These are phyloP conservation scores for Dactylellina haptotyla DNA, from an alignment of 2,329 filamentous ascomycete genomes.

Conservation along the genomic window DNA sequence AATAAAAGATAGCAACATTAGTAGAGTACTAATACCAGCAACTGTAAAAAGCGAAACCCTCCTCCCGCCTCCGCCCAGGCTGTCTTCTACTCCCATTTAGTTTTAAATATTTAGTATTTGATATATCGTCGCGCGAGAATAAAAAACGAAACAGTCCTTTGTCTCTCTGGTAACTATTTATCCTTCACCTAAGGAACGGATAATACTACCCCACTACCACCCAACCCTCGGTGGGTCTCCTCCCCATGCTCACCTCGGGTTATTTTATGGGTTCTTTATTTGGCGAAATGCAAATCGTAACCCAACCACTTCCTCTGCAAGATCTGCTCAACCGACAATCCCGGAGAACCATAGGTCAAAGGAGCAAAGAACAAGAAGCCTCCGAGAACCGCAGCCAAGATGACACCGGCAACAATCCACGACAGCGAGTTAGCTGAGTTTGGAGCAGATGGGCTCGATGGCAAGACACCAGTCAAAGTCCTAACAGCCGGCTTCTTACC, in stretches of 20 bases:
- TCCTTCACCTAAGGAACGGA: neutral
- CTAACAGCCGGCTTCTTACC: slow-evolving; percentile 60
- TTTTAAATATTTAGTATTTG: slow-evolving; percentile 12
- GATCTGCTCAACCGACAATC: slow-evolving; percentile 80
- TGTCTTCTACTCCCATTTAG: neutral
- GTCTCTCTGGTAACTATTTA: neutral
- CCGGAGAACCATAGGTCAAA: slow-evolving; percentile 93
- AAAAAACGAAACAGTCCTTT: neutral
- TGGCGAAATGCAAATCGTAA: slow-evolving; percentile 98
- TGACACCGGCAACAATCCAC: slow-evolving; percentile 80
- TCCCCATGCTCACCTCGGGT: neutral
- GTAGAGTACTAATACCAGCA: neutral
- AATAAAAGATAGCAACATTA: slow-evolving; percentile 14
- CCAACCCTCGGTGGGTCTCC: neutral
- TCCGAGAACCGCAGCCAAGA: slow-evolving; percentile 75
- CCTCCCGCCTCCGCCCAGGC: neutral
- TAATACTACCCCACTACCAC: neutral
- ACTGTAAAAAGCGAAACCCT: neutral
- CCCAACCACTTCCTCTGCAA: slow-evolving; percentile 90
- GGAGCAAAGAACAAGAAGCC: slow-evolving; percentile 91
- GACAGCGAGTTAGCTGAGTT: slow-evolving; percentile 58
- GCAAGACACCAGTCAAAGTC: slow-evolving; percentile 60
- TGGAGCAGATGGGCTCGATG: slow-evolving; percentile 35
- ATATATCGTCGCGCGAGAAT: neutral
- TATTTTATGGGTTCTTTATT: slow-evolving; percentile 68